Conservation (phyloP, 441 rosid species). For the Raphanus hybrid region DNA sequence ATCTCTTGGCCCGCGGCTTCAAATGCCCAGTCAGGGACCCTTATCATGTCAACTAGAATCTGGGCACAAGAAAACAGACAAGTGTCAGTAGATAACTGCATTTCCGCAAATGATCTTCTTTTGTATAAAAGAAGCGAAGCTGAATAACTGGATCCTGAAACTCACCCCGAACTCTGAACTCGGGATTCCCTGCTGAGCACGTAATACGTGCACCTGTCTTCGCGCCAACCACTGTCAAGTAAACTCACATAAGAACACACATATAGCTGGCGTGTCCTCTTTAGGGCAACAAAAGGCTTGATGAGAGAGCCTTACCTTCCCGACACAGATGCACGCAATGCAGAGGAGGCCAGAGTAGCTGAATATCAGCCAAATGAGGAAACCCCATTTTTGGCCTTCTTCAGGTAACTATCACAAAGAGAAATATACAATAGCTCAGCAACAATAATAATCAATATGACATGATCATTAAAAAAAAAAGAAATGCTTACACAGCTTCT, state of each 20-base stretch:
- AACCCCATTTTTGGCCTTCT: slow-evolving; percentile 98
- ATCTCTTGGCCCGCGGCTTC: slow-evolving; percentile 99
- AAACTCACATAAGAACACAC: slow-evolving; percentile 26
- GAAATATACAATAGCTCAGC: slow-evolving; percentile 13
- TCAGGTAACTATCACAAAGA: slow-evolving; percentile 68
- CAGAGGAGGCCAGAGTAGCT: slow-evolving; percentile 95
- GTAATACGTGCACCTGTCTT: slow-evolving; percentile 80
- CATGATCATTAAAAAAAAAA: slow-evolving; percentile 5
- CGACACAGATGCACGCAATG: slow-evolving; percentile 77
- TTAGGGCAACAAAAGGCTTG: slow-evolving; percentile 13
- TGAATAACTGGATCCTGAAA: slow-evolving; percentile 37
- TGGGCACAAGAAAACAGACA: slow-evolving; percentile 40
- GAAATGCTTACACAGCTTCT: slow-evolving; percentile 73
- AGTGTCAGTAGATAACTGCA: slow-evolving; percentile 9
- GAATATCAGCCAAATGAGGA: slow-evolving; percentile 93
- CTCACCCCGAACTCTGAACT: slow-evolving; percentile 95
- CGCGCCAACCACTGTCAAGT: slow-evolving; percentile 75
- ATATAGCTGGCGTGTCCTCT: slow-evolving; percentile 8
- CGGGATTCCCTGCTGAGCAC: slow-evolving; percentile 98
- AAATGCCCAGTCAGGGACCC: slow-evolving; percentile 98
- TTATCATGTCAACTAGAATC: slow-evolving; percentile 93
- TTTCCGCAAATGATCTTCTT: slow-evolving; percentile 18
- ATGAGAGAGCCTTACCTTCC: slow-evolving; percentile 62
- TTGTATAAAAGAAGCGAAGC: slow-evolving; percentile 5
- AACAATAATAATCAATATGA: neutral